These are phyloP conservation scores for Microcyclospora pomicola DNA, from an alignment of 2,329 filamentous ascomycete species.

Conservation along the genomic window DNA sequence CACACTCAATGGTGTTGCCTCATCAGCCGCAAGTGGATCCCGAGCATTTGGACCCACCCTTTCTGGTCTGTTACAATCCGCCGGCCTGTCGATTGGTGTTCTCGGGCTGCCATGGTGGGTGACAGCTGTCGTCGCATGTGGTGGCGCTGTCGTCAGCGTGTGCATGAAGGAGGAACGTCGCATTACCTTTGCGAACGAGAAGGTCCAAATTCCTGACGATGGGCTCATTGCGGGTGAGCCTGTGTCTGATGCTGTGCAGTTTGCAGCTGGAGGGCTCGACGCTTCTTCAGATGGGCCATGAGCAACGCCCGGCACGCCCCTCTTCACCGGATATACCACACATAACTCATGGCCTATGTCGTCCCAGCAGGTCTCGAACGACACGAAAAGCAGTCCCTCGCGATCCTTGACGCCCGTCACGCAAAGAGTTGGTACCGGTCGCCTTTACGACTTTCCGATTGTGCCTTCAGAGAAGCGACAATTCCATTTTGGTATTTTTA, in stretches of 20 bases:
- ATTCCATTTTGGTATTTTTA: no score
- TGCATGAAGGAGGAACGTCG: conserved; percentile 41
- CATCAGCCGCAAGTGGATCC: conserved; percentile 78
- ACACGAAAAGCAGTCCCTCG: background rate
- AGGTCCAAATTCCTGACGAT: conserved; percentile 3
- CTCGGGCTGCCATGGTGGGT: conserved; percentile 92
- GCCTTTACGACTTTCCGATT: no score
- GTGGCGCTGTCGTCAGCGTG: conserved; percentile 61
- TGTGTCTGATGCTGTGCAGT: conserved; percentile 5
- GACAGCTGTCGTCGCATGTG: conserved; percentile 59
- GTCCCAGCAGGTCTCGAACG: no score
- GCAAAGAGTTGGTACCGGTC: no score
- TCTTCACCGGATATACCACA: conserved; percentile 8
- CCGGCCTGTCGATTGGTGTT: conserved; percentile 65
- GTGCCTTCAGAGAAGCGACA: no score
- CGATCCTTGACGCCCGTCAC: no score
- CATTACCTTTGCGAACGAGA: conserved; percentile 15
- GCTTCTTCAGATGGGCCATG: conserved; percentile 14
- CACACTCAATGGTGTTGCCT: conserved; percentile 82
- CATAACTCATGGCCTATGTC: no score
- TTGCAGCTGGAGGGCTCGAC: conserved; percentile 12
- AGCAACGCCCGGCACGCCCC: conserved; percentile 15
- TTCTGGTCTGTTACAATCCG: conserved; percentile 70
- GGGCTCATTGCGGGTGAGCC: conserved; percentile 5
- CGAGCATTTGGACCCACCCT: conserved; percentile 79